A percentile compares a stretch with the other conserved stretches of the same genome.
Conservation (phyloP, 768 basidiomycete genomes). For the Mycena capillaripes region DNA sequence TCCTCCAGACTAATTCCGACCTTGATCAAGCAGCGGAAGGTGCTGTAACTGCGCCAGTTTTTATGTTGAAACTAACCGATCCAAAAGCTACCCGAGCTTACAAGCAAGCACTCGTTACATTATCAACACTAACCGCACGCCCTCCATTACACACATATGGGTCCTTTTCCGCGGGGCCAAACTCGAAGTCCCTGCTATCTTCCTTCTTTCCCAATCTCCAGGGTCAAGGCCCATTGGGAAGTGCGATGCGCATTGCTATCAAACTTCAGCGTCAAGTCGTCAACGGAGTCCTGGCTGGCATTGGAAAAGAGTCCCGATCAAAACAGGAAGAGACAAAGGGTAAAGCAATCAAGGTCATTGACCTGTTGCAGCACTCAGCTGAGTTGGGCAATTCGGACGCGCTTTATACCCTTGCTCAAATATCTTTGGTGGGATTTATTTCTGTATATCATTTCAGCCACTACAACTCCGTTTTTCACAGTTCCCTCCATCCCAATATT, state of each 20-base stretch:
- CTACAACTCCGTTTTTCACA: slow-evolving; percentile 42
- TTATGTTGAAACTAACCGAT: background rate
- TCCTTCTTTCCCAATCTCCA: slow-evolving; percentile 79
- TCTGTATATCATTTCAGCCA: background rate
- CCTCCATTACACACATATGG: slow-evolving; percentile 71
- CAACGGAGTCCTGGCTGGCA: slow-evolving; percentile 55
- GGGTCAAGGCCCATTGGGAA: slow-evolving; percentile 83
- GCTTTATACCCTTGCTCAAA: slow-evolving; percentile 72
- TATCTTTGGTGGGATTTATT: slow-evolving; percentile 71
- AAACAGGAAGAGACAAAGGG: slow-evolving; percentile 77
- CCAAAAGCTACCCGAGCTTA: slow-evolving; percentile 77
- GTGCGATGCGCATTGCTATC: slow-evolving; percentile 73
- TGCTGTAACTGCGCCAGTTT: slow-evolving; percentile 38
- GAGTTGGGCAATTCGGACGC: slow-evolving; percentile 85
- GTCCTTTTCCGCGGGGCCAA: slow-evolving; percentile 57
- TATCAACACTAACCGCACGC: slow-evolving; percentile 74
- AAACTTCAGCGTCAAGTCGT: slow-evolving; percentile 75
- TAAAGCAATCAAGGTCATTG: slow-evolving; percentile 86
- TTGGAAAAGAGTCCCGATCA: slow-evolving; percentile 62
- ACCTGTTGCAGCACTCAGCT: slow-evolving; percentile 84
- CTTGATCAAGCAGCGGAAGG: slow-evolving; percentile 68
- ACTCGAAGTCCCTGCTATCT: slow-evolving; percentile 69
- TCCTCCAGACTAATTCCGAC: slow-evolving; percentile 48
- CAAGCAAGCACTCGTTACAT: slow-evolving; percentile 78
- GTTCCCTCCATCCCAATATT: slow-evolving; percentile 83